A percentile compares a stretch with the other conserved stretches of the same genome.
These are phyloP conservation scores for Colletotrichum sp. DNA, from an alignment of 2,329 filamentous ascomycete genomes.

Conservation along the genomic window DNA sequence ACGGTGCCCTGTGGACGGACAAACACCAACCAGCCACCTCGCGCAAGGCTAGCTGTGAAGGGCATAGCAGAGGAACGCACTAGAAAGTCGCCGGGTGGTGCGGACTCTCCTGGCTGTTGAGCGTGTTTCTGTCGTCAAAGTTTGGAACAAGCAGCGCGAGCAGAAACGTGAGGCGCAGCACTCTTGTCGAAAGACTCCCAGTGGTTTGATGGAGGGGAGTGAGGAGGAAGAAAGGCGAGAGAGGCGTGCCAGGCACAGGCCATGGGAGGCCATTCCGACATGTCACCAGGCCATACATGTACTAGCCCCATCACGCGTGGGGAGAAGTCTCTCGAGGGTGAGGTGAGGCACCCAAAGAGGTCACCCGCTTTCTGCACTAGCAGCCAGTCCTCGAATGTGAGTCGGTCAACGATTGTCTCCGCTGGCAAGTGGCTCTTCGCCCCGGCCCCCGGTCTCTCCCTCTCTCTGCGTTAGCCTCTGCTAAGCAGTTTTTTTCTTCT, in stretches of 20 bases:
- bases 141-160: neutral
- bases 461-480: neutral
- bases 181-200: neutral
- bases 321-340: neutral
- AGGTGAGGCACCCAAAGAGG: neutral
- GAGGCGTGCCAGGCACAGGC: neutral
- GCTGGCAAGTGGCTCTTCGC: neutral
- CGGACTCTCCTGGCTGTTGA: neutral
- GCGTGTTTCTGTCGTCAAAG: neutral
- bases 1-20: constrained; percentile 3
- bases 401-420: neutral
- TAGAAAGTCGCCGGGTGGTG: constrained; percentile 13
- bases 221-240: neutral
- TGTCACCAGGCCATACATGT: neutral
- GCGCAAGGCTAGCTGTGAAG: neutral
- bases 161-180: neutral
- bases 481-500: neutral
- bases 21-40: neutral
- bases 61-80: constrained; percentile 14
- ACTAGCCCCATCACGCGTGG: neutral
- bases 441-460: neutral
- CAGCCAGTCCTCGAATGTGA: neutral
- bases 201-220: neutral
- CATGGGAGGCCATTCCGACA: neutral
- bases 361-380: neutral